Base-by-base conservation (phyloP, 768 basidiomycete species). In the Kwoniella europaea region DNA sequence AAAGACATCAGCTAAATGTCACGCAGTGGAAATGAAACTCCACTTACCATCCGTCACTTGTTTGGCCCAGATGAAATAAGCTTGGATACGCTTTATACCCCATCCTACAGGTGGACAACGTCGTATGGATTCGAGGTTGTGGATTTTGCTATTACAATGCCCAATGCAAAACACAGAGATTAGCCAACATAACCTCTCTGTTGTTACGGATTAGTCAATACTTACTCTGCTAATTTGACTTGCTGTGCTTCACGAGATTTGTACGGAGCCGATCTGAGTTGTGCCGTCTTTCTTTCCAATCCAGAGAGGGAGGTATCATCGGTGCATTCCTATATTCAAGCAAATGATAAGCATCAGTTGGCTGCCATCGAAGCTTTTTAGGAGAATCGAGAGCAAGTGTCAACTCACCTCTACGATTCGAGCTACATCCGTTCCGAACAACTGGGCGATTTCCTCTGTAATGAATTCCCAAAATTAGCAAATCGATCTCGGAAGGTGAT, bases 181-280 rank as follows among this genome's bases (percentile, higher is more conserved):
- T 41, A 41, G 10, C 13, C 15, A 27, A 10, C 24, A 35, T 35
- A 35, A 35, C 6, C 35, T 35, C 35, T 35, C 41, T 20, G 10
- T 42, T 46, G 20, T 10, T 15, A 12, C 44, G 22, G 55, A 46
- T 43, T 9, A 4, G 63, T 53, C n/a, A 15, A 20, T 20, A 73
- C 77, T 78, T 70, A 81, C 79, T 83, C 82, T 46, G 76, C 82
- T 18, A 83, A 62, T 65, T 83, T 83, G 60, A 83, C 81, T 72
- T 76, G 77, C 56, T 82, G 79, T 12, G 82, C 82, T 63, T 83
- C 78, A 60, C 43, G 69, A 10, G 79, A 81, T 65, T 81, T 82
- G 61, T 65, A 61, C 2, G 73, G 71, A 22, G 82, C 82, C 6
- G 79, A 76, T 12, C 78, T 56, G 22, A 81, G 57, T 62, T 83